Evolutionary conservation across 2,329 filamentous ascomycete species (phyloP).

Genomic region (Cordyceps cateniannulata): DNA sequence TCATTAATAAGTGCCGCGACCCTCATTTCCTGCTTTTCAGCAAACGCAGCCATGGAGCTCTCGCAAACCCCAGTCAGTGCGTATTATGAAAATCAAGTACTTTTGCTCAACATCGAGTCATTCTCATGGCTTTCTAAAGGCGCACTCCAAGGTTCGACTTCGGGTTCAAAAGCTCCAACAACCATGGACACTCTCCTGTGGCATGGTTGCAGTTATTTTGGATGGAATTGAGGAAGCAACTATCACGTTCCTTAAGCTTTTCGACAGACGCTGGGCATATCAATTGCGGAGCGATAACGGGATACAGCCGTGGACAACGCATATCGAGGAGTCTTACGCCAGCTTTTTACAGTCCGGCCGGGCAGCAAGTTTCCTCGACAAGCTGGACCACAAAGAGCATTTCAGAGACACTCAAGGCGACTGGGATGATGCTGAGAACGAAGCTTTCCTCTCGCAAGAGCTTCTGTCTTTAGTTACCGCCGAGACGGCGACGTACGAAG

Average conservation of each 20-base stretch:
- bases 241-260: neutral
- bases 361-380: neutral
- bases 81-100: neutral
- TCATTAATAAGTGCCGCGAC: neutral
- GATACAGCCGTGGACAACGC: neutral
- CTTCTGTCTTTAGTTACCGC: constrained; percentile 9
- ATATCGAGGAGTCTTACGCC: neutral
- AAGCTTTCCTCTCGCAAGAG: constrained; percentile 15
- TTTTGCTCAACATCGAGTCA: neutral
- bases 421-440: constrained; percentile 17
- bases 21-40: neutral
- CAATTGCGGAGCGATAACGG: neutral
- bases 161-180: neutral
- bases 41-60: neutral
- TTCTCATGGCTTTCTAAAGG: neutral
- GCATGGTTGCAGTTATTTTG: neutral
- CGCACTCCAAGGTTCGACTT: neutral
- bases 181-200: constrained; percentile 2
- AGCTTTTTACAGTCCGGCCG: constrained; percentile 2
- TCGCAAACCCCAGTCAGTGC: neutral
- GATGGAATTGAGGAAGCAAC: neutral
- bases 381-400: neutral
- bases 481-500: constrained; percentile 17
- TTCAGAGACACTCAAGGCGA: constrained; percentile 12
- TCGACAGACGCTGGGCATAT: neutral